Evolutionary conservation across 768 basidiomycete genomes (phyloP).

Genomic region (Leccinum broughii): DNA sequence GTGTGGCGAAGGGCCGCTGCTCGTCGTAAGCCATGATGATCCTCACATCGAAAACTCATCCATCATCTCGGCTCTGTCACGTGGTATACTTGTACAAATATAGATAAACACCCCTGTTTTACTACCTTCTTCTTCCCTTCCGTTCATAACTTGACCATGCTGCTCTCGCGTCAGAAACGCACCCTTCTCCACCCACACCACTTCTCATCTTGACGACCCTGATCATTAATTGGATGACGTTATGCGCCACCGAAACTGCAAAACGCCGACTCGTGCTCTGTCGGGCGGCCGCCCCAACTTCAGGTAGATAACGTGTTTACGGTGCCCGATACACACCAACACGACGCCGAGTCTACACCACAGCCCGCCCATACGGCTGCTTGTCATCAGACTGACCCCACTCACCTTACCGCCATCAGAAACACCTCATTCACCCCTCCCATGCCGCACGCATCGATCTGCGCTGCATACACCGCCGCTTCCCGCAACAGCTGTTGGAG

Average conservation of each 20-base stretch:
- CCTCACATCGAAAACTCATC: constrained; percentile 10
- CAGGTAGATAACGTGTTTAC: constrained; percentile 88
- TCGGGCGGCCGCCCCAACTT: constrained; percentile 40
- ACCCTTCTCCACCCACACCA: constrained; percentile 31
- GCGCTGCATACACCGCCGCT: constrained; percentile 86
- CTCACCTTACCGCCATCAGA: constrained; percentile 86
- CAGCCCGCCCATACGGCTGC: neutral
- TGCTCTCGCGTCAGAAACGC: constrained; percentile 7
- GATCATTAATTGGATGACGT: constrained; percentile 83
- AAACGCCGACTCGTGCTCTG: constrained; percentile 14
- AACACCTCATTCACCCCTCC: constrained; percentile 91
- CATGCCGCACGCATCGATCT: constrained; percentile 86
- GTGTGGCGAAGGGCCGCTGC: constrained; percentile 12
- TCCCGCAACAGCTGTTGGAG: constrained; percentile 93
- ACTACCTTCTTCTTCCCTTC: neutral
- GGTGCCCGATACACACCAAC: constrained; percentile 86
- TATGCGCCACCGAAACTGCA: constrained; percentile 79
- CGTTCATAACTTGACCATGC: constrained; percentile 71
- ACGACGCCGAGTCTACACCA: constrained; percentile 70
- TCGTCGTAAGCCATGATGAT: constrained; percentile 27
- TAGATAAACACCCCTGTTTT: neutral
- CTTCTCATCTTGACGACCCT: constrained; percentile 68
- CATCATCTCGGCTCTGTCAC: neutral
- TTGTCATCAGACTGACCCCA: constrained; percentile 8
- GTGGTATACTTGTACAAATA: neutral